Conservation (phyloP, 2,329 filamentous ascomycete species). For the Xylariales sp. region DNA sequence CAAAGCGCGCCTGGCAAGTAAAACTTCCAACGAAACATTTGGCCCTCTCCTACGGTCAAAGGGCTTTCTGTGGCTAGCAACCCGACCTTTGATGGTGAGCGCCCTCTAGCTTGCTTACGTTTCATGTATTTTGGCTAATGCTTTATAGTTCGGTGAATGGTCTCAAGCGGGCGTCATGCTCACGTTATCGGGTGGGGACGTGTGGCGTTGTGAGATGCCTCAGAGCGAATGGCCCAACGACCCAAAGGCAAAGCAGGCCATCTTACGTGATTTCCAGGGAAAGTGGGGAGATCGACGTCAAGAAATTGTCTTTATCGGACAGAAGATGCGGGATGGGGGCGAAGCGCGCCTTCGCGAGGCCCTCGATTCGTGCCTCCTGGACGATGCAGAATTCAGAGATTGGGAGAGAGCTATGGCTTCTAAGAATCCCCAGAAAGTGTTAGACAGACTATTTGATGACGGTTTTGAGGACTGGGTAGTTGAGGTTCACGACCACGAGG, state of each 20-base stretch:
- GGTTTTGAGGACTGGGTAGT: conserved; percentile 51
- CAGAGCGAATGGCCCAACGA: conserved; percentile 64
- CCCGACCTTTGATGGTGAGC: conserved; percentile 60
- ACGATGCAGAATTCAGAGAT: conserved; percentile 66
- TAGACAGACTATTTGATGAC: conserved; percentile 48
- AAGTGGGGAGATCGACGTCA: conserved; percentile 78
- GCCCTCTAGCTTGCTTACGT: neutral
- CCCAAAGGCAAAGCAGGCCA: conserved; percentile 59
- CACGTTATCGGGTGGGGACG: conserved; percentile 65
- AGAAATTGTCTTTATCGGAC: conserved; percentile 79
- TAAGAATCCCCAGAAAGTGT: conserved; percentile 37
- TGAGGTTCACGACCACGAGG: conserved; percentile 47
- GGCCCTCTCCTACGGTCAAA: conserved; percentile 71
- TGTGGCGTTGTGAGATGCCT: conserved; percentile 70
- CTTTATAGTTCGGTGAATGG: conserved; percentile 65
- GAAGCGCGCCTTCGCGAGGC: conserved; percentile 59
- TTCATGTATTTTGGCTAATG: conserved; percentile 23
- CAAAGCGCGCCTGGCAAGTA: conserved; percentile 62
- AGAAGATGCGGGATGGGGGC: conserved; percentile 64
- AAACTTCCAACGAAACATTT: conserved; percentile 64
- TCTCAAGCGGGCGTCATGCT: conserved; percentile 74
- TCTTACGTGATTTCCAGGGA: conserved; percentile 62
- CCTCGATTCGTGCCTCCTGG: conserved; percentile 71
- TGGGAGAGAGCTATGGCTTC: conserved; percentile 49
- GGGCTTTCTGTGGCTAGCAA: conserved; percentile 70